A percentile compares a stretch with the other conserved stretches of the same genome.
phyloP scores from a whole-genome alignment of 2,329 filamentous ascomycete species.

The Verticillium nubilum region DNA sequence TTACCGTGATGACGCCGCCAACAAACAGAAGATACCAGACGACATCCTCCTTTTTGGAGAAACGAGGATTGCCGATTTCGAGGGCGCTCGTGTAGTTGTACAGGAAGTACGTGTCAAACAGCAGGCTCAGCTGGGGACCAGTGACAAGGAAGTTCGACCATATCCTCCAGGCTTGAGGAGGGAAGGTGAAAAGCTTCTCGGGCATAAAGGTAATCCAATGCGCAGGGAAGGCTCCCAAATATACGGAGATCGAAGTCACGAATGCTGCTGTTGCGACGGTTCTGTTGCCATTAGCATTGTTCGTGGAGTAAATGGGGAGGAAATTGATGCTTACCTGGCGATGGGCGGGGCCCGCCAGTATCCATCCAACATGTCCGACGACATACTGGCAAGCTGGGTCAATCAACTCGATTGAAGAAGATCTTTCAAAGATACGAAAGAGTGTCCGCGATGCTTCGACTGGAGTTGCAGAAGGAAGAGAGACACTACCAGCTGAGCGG shows the following conservation, averaged over 20 bases:
- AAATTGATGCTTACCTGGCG: constrained; percentile 28
- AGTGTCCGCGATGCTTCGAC: neutral
- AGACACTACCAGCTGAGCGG: neutral
- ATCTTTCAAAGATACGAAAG: neutral
- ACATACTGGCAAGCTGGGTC: constrained; percentile 7
- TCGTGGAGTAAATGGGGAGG: neutral
- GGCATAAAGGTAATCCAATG: constrained; percentile 47
- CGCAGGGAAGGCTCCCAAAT: constrained; percentile 46
- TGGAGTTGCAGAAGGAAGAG: neutral
- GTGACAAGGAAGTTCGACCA: constrained; percentile 37
- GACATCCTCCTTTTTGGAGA: constrained; percentile 71
- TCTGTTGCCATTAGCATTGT: constrained; percentile 35
- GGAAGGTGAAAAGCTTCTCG: constrained; percentile 44
- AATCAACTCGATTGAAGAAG: constrained; percentile 2
- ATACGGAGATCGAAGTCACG: constrained; percentile 53
- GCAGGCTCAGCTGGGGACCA: constrained; percentile 36
- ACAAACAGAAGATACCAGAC: constrained; percentile 77
- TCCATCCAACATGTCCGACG: constrained; percentile 17
- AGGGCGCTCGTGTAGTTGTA: constrained; percentile 73
- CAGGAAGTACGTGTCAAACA: constrained; percentile 71
- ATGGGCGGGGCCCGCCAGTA: constrained; percentile 36
- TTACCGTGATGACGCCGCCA: constrained; percentile 69
- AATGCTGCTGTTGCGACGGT: constrained; percentile 60
- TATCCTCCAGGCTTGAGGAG: constrained; percentile 37
- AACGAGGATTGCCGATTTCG: constrained; percentile 66